Evolutionary conservation across 495 filamentous ascomycete species (phyloP).

Genomic region (Melanomma pulvis-pyrius): DNA sequence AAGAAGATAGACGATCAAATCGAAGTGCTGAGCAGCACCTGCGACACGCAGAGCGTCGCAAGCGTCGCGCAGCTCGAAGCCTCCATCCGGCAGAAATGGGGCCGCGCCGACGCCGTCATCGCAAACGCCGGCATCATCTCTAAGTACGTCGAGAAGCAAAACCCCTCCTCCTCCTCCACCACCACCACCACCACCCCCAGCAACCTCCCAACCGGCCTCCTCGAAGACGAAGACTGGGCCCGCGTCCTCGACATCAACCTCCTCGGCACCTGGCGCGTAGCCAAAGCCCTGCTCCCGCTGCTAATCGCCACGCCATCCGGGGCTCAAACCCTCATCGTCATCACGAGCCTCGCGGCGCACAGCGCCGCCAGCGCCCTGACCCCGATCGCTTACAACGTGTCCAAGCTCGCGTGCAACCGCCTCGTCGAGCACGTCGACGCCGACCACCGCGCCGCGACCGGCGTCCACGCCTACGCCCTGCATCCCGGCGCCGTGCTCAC

Average conservation of each 20-base stretch:
- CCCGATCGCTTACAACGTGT: constrained; percentile 37
- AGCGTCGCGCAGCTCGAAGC: constrained; percentile 23
- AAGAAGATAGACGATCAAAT: constrained; percentile 15
- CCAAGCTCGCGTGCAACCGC: constrained; percentile 34
- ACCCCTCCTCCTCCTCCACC: too few species aligned
- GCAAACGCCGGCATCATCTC: constrained; percentile 35
- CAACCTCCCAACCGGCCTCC: constrained; percentile 31
- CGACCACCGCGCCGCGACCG: constrained; percentile 32
- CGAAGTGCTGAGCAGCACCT: constrained; percentile 22
- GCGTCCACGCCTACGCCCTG: constrained; percentile 37
- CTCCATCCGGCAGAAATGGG: constrained; percentile 24
- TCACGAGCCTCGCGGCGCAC: constrained; percentile 29
- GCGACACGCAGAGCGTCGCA: constrained; percentile 28
- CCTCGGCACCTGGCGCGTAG: constrained; percentile 27
- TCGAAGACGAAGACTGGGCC: constrained; percentile 35
- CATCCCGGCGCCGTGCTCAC: constrained; percentile 44
- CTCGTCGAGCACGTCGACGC: constrained; percentile 35
- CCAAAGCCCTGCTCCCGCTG: constrained; percentile 34
- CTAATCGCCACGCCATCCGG: constrained; percentile 29
- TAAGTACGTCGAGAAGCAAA: constrained; percentile 29
- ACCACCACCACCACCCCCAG: too few species aligned
- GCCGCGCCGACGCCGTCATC: constrained; percentile 25
- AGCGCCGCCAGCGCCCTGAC: constrained; percentile 4
- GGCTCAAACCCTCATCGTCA: constrained; percentile 34
- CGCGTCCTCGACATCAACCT: constrained; percentile 40